A percentile compares a stretch with the other conserved stretches of the same genome.
phyloP scores from a whole-genome alignment of 495 filamentous ascomycete genomes.

The Lasiosphaeris hirsuta region DNA sequence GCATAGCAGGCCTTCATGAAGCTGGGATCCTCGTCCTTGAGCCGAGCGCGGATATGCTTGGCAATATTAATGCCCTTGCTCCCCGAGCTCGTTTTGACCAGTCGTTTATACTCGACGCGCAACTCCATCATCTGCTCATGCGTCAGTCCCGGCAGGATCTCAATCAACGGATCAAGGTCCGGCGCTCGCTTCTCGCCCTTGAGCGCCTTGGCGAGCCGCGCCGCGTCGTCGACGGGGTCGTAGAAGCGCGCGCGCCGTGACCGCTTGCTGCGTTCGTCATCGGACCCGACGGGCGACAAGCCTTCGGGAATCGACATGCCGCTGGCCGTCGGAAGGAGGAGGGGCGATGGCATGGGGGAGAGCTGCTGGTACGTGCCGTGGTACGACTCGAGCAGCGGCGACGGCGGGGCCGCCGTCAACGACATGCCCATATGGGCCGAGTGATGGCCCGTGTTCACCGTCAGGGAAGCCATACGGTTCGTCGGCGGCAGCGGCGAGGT shows the following conservation, averaged over 20 bases:
- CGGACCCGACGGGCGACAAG: constrained; percentile 42
- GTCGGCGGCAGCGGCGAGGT: constrained; percentile 48
- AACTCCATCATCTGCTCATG: constrained; percentile 83
- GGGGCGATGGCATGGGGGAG: constrained; percentile 87
- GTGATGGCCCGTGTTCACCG: constrained; percentile 41
- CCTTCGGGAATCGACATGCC: constrained; percentile 31
- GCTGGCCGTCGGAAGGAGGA: constrained; percentile 43
- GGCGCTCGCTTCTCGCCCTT: constrained; percentile 60
- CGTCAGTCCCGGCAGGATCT: constrained; percentile 77
- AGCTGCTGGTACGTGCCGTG: constrained; percentile 92
- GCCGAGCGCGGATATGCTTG: constrained; percentile 86
- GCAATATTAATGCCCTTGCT: constrained; percentile 88
- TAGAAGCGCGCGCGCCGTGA: constrained; percentile 63
- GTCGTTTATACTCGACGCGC: constrained; percentile 82
- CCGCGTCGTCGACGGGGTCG: constrained; percentile 75
- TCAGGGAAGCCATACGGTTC: constrained; percentile 44
- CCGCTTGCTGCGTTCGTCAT: constrained; percentile 40
- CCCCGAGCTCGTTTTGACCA: constrained; percentile 67
- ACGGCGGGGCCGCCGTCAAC: constrained; percentile 62
- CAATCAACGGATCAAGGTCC: constrained; percentile 68
- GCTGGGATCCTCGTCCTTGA: constrained; percentile 58
- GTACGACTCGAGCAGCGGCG: constrained; percentile 88
- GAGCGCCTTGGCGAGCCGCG: constrained; percentile 69
- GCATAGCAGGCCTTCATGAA: constrained; percentile 90
- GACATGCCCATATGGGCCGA: constrained; percentile 32